Percentiles rank a stretch among this genome's conserved stretches.
Evolutionary conservation across 1,139 yeast genomes (phyloP).

Genomic region (Sugiyamaella japonica): DNA sequence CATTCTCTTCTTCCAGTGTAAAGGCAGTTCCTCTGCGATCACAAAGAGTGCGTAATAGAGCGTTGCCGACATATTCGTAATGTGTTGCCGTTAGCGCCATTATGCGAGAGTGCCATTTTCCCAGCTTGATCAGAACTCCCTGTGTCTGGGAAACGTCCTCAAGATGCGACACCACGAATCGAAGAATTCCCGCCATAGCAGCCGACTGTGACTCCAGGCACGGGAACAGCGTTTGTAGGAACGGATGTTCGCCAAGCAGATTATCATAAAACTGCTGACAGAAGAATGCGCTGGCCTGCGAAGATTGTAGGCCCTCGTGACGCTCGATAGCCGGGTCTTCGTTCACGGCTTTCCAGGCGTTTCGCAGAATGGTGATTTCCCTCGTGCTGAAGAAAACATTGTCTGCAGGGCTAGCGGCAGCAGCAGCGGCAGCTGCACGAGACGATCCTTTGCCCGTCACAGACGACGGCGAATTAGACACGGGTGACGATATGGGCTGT

Average conservation of each 20-base stretch:
- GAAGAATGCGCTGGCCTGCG: slow-evolving; percentile 32
- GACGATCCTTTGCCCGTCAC: background rate
- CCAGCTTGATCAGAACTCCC: slow-evolving; percentile 61
- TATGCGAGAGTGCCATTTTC: slow-evolving; percentile 74
- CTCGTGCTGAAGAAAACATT: background rate
- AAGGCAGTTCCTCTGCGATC: slow-evolving; percentile 59
- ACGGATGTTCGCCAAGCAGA: slow-evolving; percentile 54
- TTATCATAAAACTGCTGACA: slow-evolving; percentile 61
- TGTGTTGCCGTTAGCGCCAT: slow-evolving; percentile 71
- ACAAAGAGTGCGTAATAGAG: slow-evolving; percentile 68
- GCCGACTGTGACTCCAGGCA: slow-evolving; percentile 70
- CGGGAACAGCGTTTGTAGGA: slow-evolving; percentile 59
- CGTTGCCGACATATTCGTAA: slow-evolving; percentile 78
- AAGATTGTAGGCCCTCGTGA: slow-evolving; percentile 10
- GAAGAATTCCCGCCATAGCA: slow-evolving; percentile 76
- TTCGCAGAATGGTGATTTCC: slow-evolving; percentile 13
- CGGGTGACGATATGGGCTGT: background rate
- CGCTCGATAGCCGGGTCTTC: slow-evolving; percentile 7
- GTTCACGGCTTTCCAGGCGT: slow-evolving; percentile 3
- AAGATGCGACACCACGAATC: slow-evolving; percentile 55
- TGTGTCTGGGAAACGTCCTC: slow-evolving; percentile 51
- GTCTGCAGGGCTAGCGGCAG: background rate
- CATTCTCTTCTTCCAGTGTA: slow-evolving; percentile 53
- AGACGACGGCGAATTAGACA: background rate
- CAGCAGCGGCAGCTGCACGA: background rate